Conservation (phyloP, 345 rosid species). For the Pugionium cornutum region DNA sequence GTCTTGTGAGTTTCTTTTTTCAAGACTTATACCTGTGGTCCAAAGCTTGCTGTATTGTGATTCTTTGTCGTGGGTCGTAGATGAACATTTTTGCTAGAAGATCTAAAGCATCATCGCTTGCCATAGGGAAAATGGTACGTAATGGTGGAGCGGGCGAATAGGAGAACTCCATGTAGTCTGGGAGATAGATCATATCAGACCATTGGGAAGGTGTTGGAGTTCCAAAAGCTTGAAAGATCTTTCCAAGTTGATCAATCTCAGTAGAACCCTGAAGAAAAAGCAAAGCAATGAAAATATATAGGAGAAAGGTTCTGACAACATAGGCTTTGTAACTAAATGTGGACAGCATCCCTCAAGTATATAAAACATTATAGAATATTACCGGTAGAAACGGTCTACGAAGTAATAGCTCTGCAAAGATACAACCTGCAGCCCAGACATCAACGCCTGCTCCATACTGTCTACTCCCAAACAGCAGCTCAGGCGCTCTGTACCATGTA, state of each 20-base stretch:
- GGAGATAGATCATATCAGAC: conserved; percentile 60
- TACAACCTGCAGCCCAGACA: conserved; percentile 70
- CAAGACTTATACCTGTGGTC: conserved; percentile 48
- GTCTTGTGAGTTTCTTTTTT: neutral
- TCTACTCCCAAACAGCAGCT: conserved; percentile 55
- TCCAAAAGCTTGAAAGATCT: conserved; percentile 60
- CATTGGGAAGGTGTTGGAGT: conserved; percentile 57
- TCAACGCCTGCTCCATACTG: conserved; percentile 63
- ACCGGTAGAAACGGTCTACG: conserved; percentile 61
- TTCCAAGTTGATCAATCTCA: conserved; percentile 61
- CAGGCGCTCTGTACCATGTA: conserved; percentile 68
- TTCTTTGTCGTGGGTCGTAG: conserved; percentile 56
- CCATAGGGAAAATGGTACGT: conserved; percentile 56
- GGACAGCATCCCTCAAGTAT: neutral
- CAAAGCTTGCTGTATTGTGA: conserved; percentile 57
- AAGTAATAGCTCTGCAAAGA: conserved; percentile 59
- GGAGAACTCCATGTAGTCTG: conserved; percentile 57
- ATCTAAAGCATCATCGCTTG: conserved; percentile 60
- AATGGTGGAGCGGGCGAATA: conserved; percentile 47
- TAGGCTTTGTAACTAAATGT: neutral
- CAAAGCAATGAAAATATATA: neutral
- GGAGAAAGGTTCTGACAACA: neutral
- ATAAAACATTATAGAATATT: neutral
- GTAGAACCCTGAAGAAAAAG: conserved; percentile 46
- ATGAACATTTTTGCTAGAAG: conserved; percentile 55